Conservation (phyloP, 2,329 filamentous ascomycete species). For the Pseudogymnoascus sp. region DNA sequence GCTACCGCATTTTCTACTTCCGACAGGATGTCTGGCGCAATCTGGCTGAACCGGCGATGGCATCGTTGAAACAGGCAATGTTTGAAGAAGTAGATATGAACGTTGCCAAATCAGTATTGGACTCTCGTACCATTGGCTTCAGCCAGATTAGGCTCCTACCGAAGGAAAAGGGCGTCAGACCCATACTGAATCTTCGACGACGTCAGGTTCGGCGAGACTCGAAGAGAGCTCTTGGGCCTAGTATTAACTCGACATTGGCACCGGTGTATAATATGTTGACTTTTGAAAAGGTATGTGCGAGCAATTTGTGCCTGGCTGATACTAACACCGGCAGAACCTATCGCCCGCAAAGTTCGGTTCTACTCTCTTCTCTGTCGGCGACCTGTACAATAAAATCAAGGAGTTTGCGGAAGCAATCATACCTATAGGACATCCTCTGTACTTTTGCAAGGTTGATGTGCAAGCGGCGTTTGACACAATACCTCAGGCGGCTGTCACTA, state of each 20-base stretch:
- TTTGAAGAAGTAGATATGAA: constrained; percentile 65
- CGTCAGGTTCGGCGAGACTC: constrained; percentile 47
- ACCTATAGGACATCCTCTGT: constrained; percentile 42
- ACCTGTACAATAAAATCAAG: constrained; percentile 68
- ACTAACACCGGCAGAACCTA: constrained; percentile 28
- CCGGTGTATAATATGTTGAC: constrained; percentile 72
- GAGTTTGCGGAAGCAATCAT: constrained; percentile 52
- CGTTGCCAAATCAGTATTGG: constrained; percentile 49
- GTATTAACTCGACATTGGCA: constrained; percentile 61
- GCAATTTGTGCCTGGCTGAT: constrained; percentile 11
- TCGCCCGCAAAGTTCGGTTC: constrained; percentile 61
- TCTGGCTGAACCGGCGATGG: constrained; percentile 65
- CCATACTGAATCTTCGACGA: constrained; percentile 79
- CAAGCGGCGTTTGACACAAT: constrained; percentile 92
- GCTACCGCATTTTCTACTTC: constrained; percentile 83
- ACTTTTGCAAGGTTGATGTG: constrained; percentile 90
- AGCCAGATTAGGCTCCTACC: constrained; percentile 76
- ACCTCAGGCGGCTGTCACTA: constrained; percentile 66
- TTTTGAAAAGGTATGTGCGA: constrained; percentile 60
- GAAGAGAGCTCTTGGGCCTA: constrained; percentile 47
- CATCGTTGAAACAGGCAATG: constrained; percentile 58
- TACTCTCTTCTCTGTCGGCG: constrained; percentile 70
- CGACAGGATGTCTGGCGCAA: constrained; percentile 85
- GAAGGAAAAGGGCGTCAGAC: constrained; percentile 66
- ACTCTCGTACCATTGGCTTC: constrained; percentile 59